Conservation (phyloP, 805 yeast genomes). For the Candida fluviatilis region DNA sequence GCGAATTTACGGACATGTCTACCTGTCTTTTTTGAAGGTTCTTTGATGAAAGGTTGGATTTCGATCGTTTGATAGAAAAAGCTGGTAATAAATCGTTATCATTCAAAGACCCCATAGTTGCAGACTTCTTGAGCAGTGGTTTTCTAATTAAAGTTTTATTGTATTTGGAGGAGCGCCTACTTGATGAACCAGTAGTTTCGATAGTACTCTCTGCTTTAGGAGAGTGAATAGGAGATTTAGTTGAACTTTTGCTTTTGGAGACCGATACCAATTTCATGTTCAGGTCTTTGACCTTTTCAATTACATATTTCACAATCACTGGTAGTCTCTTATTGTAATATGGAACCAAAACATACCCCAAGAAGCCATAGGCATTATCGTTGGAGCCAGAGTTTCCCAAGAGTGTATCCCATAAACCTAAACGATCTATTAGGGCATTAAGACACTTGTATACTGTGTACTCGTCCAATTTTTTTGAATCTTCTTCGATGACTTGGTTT, state of each 20-base stretch:
- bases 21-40: constrained; percentile 37
- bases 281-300: constrained; percentile 47
- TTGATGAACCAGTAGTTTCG: not conserved
- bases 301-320: constrained; percentile 38
- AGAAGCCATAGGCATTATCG: constrained; percentile 41
- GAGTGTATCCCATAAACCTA: constrained; percentile 52
- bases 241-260: not conserved
- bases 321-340: constrained; percentile 50
- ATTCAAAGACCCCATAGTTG: constrained; percentile 12
- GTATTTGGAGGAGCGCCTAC: constrained; percentile 9
- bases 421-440: constrained; percentile 47
- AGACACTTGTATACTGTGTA: constrained; percentile 21
- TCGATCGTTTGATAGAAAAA: constrained; percentile 33
- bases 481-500: constrained; percentile 3
- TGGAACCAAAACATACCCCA: constrained; percentile 51
- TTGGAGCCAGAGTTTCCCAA: constrained; percentile 24
- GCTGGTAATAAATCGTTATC: constrained; percentile 27
- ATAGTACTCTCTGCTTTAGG: not conserved
- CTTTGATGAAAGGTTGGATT: constrained; percentile 36
- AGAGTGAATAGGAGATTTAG: not conserved
- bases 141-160: constrained; percentile 6
- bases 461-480: constrained; percentile 19
- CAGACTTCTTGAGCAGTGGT: constrained; percentile 11
- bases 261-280: constrained; percentile 24
- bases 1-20: constrained; percentile 25